Evolutionary conservation across 2,329 filamentous ascomycete species (phyloP), one percentile per base, ranked within the genome.

Genomic region (Fusarium azukiicola): DNA sequence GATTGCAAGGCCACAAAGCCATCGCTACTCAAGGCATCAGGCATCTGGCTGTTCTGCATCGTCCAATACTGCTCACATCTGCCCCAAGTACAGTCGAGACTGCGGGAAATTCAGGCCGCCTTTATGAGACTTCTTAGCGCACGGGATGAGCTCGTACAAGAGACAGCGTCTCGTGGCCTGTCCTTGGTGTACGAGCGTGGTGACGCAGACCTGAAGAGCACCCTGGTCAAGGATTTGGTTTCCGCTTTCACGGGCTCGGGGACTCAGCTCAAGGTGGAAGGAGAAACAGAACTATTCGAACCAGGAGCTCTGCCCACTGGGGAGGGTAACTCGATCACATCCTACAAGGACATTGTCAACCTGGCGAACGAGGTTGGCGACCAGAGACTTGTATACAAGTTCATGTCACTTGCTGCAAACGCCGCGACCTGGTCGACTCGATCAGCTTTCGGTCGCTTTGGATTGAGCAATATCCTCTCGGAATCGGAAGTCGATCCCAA

Each of bases 391-490:
- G 96, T 99, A 2, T 99, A 99, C 89, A 96, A 97, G 76, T 99
- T 99, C 88, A 99, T 99, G 98, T 97, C 97, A 1, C 91, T 99
- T 80, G 98, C 98, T 5, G 96, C 97, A 3, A 98, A 99, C 83
- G 98, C 98, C 64, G 97, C 97, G 1, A 98, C 98, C 21, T 99
- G 98, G 98, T 97, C 97, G 3, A 98, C 97, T n/a, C 94, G 98
- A 67, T 98, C 98, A 2, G 98, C 98, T 0, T 99, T 99, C 87
- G 98, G 98, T 5, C 93, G 97, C 16, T 99, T 99, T 80, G 98
- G 98, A 0, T 91, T 99, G 67, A 98, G 97, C 85, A 98, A 93
- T 80, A 97, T 99, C 76, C 92, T 99, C 64, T 98, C 96, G 0
- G 96, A 98, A 82, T 97, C 97, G 0, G 92, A 94, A 74, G 92